Evolutionary conservation across 78 protist species (phyloP).

Genomic region (Dictyostelium citrinum): DNA sequence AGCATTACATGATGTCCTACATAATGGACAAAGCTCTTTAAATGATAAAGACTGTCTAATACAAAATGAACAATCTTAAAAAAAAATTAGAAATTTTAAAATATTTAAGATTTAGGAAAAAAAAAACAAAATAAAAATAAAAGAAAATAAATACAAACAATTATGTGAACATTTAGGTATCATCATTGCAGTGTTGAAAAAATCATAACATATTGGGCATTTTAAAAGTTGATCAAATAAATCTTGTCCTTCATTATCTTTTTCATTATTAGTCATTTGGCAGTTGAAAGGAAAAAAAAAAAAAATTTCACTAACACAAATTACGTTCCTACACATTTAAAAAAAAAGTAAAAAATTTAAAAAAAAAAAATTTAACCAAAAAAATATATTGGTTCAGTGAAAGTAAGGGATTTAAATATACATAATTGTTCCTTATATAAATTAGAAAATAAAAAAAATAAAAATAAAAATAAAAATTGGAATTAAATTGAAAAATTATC

Average conservation of each 20-base stretch:
- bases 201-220: constrained; percentile 70
- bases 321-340: too few species aligned
- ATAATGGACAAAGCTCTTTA: constrained; percentile 35
- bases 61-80: constrained; percentile 51
- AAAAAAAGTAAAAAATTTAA: too few species aligned
- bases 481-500: too few species aligned
- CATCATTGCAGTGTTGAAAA: constrained; percentile 33
- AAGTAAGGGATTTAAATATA: too few species aligned
- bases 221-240: not conserved
- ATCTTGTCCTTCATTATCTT: not conserved
- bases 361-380: too few species aligned
- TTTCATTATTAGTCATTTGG: not conserved
- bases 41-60: constrained; percentile 27
- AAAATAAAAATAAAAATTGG: too few species aligned
- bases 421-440: too few species aligned
- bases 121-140: too few species aligned
- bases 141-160: constrained; percentile 4
- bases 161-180: constrained; percentile 56
- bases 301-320: not conserved
- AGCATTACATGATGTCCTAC: constrained; percentile 9
- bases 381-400: too few species aligned
- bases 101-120: too few species aligned
- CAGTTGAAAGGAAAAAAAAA: not conserved
- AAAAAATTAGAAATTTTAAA: too few species aligned
- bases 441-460: too few species aligned